Conservation (phyloP, 2,329 filamentous ascomycete species). For the Geosmithia morbida region DNA sequence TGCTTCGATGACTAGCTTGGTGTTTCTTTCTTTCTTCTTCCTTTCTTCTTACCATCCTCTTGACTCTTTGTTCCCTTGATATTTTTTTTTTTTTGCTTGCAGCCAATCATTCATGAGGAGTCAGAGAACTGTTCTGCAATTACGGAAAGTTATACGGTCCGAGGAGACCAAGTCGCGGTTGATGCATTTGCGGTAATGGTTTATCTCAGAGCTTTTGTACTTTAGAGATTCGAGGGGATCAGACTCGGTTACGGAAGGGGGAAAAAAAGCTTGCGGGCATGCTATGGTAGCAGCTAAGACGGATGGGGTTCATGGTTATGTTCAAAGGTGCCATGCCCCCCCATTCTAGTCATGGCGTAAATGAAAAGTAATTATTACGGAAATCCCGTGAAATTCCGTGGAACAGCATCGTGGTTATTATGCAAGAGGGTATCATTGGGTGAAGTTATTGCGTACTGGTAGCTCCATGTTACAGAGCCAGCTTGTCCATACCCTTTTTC, state of each 20-base stretch:
- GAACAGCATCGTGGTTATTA: not conserved
- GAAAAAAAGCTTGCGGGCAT: not conserved
- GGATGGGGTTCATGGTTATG: not conserved
- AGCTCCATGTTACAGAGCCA: not conserved
- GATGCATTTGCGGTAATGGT: constrained; percentile 13
- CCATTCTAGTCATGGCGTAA: not conserved
- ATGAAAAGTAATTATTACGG: not conserved
- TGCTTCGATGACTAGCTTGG: not conserved
- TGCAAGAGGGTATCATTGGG: not conserved
- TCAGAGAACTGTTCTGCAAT: constrained; percentile 13
- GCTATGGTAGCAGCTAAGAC: not conserved
- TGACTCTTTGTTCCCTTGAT: not conserved
- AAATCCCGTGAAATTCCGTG: too few relatives aligned
- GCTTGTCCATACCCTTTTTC: not conserved
- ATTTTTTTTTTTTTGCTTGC: not conserved
- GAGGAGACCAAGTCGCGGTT: constrained; percentile 16
- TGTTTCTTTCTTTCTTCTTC: not conserved
- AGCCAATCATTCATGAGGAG: not conserved
- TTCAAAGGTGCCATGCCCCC: not conserved
- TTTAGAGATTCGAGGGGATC: constrained; percentile 13
- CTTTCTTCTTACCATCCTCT: not conserved
- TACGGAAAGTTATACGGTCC: constrained; percentile 20
- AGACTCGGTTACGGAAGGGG: constrained; percentile 4
- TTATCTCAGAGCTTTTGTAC: constrained; percentile 23
- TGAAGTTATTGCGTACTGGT: not conserved